Conservation (phyloP, 768 basidiomycete species). For the Nevesoporus exiguus region DNA sequence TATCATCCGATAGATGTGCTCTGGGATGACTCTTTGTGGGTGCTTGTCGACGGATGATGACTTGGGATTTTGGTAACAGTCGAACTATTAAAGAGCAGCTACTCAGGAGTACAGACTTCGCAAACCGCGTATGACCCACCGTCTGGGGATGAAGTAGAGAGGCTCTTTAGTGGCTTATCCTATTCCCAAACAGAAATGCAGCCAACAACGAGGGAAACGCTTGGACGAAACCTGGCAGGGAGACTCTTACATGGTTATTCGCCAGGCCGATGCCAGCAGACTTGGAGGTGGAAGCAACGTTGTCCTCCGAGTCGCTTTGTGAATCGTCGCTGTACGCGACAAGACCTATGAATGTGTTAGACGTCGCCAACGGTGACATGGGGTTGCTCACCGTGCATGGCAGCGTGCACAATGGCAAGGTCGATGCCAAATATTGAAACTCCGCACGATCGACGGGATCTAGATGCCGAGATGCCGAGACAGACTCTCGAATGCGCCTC, state of each 20-base stretch:
- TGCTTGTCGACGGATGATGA: slow-evolving; percentile 53
- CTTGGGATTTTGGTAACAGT: slow-evolving; percentile 48
- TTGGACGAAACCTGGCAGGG: slow-evolving; percentile 34
- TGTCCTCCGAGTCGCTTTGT: slow-evolving; percentile 53
- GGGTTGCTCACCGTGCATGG: slow-evolving; percentile 31
- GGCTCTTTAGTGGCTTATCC: slow-evolving; percentile 51
- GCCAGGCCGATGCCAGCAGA: slow-evolving; percentile 2
- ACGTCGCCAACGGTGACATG: neutral
- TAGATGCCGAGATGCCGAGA: slow-evolving; percentile 28
- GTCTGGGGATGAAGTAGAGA: slow-evolving; percentile 27
- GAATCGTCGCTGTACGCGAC: slow-evolving; percentile 64
- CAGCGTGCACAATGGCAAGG: slow-evolving; percentile 6
- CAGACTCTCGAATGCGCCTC: slow-evolving; percentile 22
- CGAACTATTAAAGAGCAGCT: slow-evolving; percentile 33
- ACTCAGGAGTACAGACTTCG: neutral
- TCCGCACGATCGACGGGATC: slow-evolving; percentile 10
- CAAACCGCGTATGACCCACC: slow-evolving; percentile 15
- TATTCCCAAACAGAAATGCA: slow-evolving; percentile 57
- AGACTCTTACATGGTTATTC: slow-evolving; percentile 60
- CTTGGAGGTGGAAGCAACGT: slow-evolving; percentile 32
- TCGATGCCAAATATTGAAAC: slow-evolving; percentile 17
- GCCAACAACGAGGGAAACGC: slow-evolving; percentile 68
- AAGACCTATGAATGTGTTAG: slow-evolving; percentile 41
- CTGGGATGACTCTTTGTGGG: slow-evolving; percentile 49
- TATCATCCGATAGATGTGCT: slow-evolving; percentile 48